phyloP scores from a whole-genome alignment of 2,329 filamentous ascomycete genomes.

The Claviceps purpurea region DNA sequence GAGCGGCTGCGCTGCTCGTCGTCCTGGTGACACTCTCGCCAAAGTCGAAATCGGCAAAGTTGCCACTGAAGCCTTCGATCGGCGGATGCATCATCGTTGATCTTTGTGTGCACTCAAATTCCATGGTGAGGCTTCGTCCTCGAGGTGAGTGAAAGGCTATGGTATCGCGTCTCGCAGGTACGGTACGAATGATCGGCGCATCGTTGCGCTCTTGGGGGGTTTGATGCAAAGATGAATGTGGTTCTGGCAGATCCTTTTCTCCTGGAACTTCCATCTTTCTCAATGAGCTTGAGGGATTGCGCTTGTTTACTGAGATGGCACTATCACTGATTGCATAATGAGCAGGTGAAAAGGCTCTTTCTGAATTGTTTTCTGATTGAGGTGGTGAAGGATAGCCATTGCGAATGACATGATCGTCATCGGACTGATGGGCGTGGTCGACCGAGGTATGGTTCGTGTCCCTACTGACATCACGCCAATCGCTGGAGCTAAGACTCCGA shows the following conservation, averaged over 20 bases:
- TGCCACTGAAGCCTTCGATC: constrained; percentile 23
- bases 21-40: constrained; percentile 17
- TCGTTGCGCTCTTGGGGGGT: constrained; percentile 27
- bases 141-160: constrained; percentile 31
- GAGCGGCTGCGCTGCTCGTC: neutral
- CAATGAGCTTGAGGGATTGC: constrained; percentile 13
- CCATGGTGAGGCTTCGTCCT: constrained; percentile 35
- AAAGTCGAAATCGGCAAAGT: constrained; percentile 26
- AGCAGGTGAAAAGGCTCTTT: constrained; percentile 11
- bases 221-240: constrained; percentile 23
- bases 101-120: constrained; percentile 11
- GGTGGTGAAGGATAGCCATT: constrained; percentile 25
- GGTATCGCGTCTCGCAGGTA: constrained; percentile 37
- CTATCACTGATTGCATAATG: constrained; percentile 6
- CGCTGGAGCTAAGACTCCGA: constrained; percentile 22
- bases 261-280: constrained; percentile 14
- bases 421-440: neutral
- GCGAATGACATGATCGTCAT: neutral
- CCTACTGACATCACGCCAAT: neutral
- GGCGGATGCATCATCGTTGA: constrained; percentile 10
- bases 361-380: constrained; percentile 19
- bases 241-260: constrained; percentile 24
- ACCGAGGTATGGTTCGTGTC: neutral
- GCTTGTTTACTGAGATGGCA: constrained; percentile 10
- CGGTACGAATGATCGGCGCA: constrained; percentile 32